Evolutionary conservation across 805 yeast species (phyloP), one percentile per base, ranked within the genome.

Genomic region (Kazachstania psychrophila): DNA sequence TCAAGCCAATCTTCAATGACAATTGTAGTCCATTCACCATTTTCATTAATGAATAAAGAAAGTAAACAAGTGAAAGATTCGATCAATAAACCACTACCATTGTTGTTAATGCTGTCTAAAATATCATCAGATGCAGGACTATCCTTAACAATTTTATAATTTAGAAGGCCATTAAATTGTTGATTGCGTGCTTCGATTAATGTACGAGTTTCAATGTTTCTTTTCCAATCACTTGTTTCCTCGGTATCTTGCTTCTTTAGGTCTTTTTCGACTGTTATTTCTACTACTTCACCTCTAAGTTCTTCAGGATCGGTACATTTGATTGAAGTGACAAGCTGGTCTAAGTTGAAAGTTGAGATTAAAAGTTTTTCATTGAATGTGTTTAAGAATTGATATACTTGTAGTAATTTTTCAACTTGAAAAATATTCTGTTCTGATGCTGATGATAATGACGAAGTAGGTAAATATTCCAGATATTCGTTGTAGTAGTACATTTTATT

Each of bases 1-100:
- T 46, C 54, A 10, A 48, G 34, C 64, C 64, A 60, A 15, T 54
- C 52, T 11, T 55, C 60, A 13, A 48, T 40, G 1, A 59, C 49
- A 9, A 52, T 31, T 16, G 51, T 47, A 15, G 40, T 36, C 64
- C 63, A 60, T 22, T 58, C 54, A 6, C 62, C 62, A 12, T 46
- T 42, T 31, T 54, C 61, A 36, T 54, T 44, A 8, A 59, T 47
- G 25, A 60, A 58, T 16, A 60, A 41, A 5, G 62, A 48, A 24
- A 58, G 37, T 19, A 60, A 35, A 2, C 55, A 47, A n/a, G 47
- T 44, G 31, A 58, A 51, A 11, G 46, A 37, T 35, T 60, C 64
- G 2, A 58, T 42, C 2, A 56, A 15, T 20, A 58, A 33, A 6
- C 47, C 49, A 6, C 53, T 23, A 9, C 57, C 61, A 23, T 46